Evolutionary conservation across 345 rosid species (phyloP), one percentile per base, ranked within the genome.

Genomic region (Kernera saxatilis): DNA sequence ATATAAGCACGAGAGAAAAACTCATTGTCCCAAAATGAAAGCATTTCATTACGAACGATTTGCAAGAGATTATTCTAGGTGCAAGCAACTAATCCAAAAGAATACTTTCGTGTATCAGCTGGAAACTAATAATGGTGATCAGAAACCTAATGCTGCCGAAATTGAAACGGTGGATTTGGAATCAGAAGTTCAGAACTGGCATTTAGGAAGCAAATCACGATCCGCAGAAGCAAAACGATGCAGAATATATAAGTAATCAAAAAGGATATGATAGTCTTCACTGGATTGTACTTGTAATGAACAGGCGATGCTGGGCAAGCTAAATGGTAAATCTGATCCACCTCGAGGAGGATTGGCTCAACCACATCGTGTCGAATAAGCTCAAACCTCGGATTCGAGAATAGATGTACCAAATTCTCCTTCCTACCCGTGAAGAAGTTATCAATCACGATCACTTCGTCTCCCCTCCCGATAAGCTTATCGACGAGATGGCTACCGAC

Each of bases 231-330:
- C 52, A 52, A 49, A 21, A 59, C 52, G 62, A 50, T 29, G 54
- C 8, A 1, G 5, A 26, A 39, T 21, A 19, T 27, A 27, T 26
- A 22, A 69, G 14, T 6, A 30, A 63, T 39, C 1, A 11, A 37
- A 37, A 85, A 90, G 97, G 97, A 88, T 88, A 88, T 94, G 78
- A 94, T 94, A 45, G 99, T 94, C 91, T 94, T 94, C 74, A 94
- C 92, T 6, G 98, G 99, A 69, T 94, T 94, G 41, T 79, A 89
- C 80, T 94, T 94, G 72, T 94, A 94, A 74, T 94, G 99, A 68
- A 94, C 98, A 8, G 99, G 99, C 26, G 99, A 94, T 1, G 98
- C 99, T 1, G 99, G 99, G 70, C 99, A 94, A 76, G 99, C 99
- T 71, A 94, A 83, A 77, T 94, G 99, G 77, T 94, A 94, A 87